These are phyloP conservation scores for Hypoxylon sp. DNA, from an alignment of 2,329 filamentous ascomycete genomes.

Conservation along the genomic window DNA sequence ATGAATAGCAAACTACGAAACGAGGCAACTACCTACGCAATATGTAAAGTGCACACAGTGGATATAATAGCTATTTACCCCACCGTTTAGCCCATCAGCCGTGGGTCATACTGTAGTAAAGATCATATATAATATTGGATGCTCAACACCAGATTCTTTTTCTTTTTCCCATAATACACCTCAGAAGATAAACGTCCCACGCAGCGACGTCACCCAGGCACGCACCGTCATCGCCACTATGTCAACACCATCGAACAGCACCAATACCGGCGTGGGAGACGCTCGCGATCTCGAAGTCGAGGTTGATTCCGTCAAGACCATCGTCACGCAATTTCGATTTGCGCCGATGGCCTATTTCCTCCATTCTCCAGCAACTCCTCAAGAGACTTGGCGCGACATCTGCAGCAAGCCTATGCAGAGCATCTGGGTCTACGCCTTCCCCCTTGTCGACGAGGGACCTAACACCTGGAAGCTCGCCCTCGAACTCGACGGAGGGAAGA, in stretches of 20 bases:
- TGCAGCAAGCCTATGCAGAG: not conserved
- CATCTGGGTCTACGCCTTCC: slow-evolving; percentile 21
- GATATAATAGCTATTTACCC: too few relatives aligned
- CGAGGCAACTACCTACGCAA: too few relatives aligned
- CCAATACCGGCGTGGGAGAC: not conserved
- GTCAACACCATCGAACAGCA: not conserved
- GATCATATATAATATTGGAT: too few relatives aligned
- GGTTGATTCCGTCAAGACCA: not conserved
- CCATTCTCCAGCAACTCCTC: not conserved
- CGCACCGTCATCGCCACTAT: too few relatives aligned
- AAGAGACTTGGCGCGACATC: not conserved
- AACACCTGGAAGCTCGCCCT: slow-evolving; percentile 30
- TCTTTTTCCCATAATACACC: too few relatives aligned
- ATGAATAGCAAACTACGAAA: too few relatives aligned
- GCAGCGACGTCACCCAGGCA: too few relatives aligned
- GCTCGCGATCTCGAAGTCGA: not conserved
- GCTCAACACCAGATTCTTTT: too few relatives aligned
- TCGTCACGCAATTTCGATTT: not conserved
- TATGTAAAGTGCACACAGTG: too few relatives aligned
- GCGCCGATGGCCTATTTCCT: slow-evolving; percentile 1
- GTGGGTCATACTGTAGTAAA: too few relatives aligned
- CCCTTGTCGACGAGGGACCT: not conserved
- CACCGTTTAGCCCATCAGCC: too few relatives aligned
- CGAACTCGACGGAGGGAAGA: not conserved
- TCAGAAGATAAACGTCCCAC: too few relatives aligned